Conservation (phyloP, 129 eudicot species). For the Pittosporum tobira region DNA sequence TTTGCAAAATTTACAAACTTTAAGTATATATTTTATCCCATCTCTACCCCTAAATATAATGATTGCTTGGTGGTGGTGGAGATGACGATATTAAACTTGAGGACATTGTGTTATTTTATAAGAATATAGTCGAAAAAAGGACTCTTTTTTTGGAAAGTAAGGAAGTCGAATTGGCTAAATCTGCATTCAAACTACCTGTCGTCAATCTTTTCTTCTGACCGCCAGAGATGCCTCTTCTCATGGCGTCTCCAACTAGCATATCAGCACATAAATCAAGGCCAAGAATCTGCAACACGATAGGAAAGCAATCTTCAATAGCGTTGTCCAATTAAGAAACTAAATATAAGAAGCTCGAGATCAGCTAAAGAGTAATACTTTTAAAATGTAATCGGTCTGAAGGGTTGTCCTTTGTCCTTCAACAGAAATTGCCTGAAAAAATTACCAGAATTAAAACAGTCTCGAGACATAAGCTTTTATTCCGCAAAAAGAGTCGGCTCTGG, state of each 20-base stretch:
- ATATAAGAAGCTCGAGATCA: slow-evolving; percentile 1
- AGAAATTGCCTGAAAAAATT: slow-evolving; percentile 35
- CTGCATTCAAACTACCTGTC: slow-evolving; percentile 37
- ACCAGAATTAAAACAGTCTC: background rate
- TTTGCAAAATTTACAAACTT: no score
- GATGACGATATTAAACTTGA: no score
- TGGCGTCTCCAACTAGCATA: slow-evolving; percentile 70
- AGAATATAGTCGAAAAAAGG: no score
- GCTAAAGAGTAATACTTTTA: slow-evolving; percentile 31
- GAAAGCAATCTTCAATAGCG: no score
- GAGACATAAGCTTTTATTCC: background rate
- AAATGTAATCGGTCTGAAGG: slow-evolving; percentile 50
- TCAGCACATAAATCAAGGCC: slow-evolving; percentile 90
- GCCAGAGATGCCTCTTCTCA: slow-evolving; percentile 88
- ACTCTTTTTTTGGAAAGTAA: background rate
- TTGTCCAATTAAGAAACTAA: background rate
- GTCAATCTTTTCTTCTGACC: slow-evolving; percentile 92
- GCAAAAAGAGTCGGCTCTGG: background rate
- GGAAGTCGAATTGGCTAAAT: no score
- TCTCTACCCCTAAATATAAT: no score
- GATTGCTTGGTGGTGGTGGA: no score
- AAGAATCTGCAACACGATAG: slow-evolving; percentile 48
- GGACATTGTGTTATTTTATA: no score
- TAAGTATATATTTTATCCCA: no score
- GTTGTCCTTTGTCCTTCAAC: slow-evolving; percentile 39